Percentiles rank a stretch among this genome's conserved stretches.
phyloP scores from a whole-genome alignment of 192 early-diverging fungal genomes.

The Linnemannia exigua region DNA sequence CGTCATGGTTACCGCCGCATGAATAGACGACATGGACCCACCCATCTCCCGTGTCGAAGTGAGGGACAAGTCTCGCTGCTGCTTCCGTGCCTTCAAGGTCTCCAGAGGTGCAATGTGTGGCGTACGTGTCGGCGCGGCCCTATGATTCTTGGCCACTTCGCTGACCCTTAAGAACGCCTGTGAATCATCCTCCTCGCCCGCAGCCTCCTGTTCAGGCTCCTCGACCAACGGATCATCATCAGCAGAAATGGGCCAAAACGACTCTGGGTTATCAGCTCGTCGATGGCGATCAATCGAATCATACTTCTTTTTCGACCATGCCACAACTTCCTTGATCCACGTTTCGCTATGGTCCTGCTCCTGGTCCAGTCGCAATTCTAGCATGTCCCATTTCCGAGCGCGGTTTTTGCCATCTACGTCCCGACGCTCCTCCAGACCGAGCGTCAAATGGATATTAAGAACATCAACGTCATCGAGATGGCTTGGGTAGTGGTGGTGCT shows the following conservation, averaged over 20 bases:
- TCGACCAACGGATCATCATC: conserved; percentile 8
- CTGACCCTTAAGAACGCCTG: background rate
- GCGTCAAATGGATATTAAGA: conserved; percentile 30
- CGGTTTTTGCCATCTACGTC: conserved; percentile 24
- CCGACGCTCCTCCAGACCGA: conserved; percentile 21
- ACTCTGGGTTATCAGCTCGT: background rate
- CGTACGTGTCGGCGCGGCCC: background rate
- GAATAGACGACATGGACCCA: conserved; percentile 36
- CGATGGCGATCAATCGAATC: conserved; percentile 31
- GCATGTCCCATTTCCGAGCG: conserved; percentile 41
- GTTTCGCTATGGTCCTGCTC: conserved; percentile 36
- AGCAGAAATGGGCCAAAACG: conserved; percentile 13
- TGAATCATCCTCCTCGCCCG: background rate
- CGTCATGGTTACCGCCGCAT: conserved; percentile 6
- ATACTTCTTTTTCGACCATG: conserved; percentile 21
- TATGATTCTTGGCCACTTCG: background rate
- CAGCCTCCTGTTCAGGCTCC: conserved; percentile 23
- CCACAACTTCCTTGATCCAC: conserved; percentile 36
- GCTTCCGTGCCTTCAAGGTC: conserved; percentile 16
- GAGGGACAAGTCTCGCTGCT: conserved; percentile 26
- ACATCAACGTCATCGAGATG: conserved; percentile 41
- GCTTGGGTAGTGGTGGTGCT: conserved; percentile 12
- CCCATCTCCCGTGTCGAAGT: conserved; percentile 9
- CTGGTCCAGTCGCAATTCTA: conserved; percentile 33
- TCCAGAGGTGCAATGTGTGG: background rate